These are phyloP conservation scores for Triticum turgidum DNA, from an alignment of 176 grass and related monocot species.

Conservation along the genomic window DNA sequence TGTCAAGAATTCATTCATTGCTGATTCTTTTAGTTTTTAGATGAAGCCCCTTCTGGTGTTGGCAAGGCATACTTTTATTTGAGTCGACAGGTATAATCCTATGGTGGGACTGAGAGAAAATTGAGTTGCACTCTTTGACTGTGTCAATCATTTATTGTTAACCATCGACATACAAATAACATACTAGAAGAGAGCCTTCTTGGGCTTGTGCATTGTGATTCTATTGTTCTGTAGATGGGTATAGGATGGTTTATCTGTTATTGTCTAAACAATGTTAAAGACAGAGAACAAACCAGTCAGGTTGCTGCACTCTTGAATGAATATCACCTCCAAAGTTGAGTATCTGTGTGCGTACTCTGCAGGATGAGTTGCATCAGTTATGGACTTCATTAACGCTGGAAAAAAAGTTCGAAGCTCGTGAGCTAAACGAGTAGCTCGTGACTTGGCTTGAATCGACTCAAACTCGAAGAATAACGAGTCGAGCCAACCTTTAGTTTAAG, in stretches of 20 bases:
- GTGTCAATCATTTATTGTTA: neutral
- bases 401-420: too few species aligned
- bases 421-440: too few species aligned
- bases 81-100: neutral
- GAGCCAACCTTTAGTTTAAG: too few species aligned
- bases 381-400: neutral
- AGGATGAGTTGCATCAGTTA: neutral
- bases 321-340: neutral
- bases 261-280: neutral
- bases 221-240: neutral
- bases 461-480: too few species aligned
- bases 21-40: neutral
- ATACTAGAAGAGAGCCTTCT: neutral
- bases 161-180: neutral
- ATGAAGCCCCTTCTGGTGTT: neutral
- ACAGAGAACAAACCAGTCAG: neutral
- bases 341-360: neutral
- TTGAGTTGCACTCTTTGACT: neutral
- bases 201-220: neutral
- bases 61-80: neutral
- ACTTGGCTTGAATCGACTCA: too few species aligned
- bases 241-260: conserved; percentile 3
- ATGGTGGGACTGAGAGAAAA: neutral
- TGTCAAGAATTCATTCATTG: neutral
- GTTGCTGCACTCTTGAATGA: neutral